Evolutionary conservation across 2,329 filamentous ascomycete species (phyloP), one percentile per base, ranked within the genome.

Genomic region (Dothidotthia symphoricarpi): DNA sequence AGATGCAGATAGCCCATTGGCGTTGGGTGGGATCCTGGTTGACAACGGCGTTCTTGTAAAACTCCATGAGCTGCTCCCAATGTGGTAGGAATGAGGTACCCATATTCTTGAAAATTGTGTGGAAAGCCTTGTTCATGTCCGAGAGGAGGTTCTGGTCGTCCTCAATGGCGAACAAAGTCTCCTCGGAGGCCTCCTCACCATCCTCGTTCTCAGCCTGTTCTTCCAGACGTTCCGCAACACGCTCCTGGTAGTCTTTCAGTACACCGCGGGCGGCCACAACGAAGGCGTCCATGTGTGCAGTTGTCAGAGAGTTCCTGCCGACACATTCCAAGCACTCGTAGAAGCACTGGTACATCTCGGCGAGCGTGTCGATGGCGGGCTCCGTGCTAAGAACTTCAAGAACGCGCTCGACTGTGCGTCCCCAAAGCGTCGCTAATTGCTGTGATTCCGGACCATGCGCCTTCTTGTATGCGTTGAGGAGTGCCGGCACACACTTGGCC

Each of bases 81-180:
- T 88, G 76, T 4, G 83, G 85, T 36, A 98, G 76, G 75, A 98
- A 98, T 9, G 78, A 74, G 8, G 82, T 76, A 16, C 88, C 87
- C 64, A 96, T 89, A 71, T 95, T 90, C 75, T 97, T 97, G 78
- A 98, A 98, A 51, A 98, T 88, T 44, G 89, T 91, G 70, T 98
- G 93, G 78, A 95, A 98, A 0, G 93, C 91, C 75, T 98, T 98
- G 80, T 98, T 98, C 93, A 98, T 98, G 63, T 98, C 93, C 2
- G 90, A 95, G 28, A 98, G 78, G 13, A 98, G 77, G 15, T 89
- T 95, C 69, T 97, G 91, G 63, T 98, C 93, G 54, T 98, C 93
- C 67, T 98, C 93, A 31, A 98, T 90, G 10, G 91, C 93, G 55
- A 94, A 85, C 22, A 94, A 76, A 29, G 84, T 80, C 35, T 96